These are phyloP conservation scores for Paracamarosporium sp. DNA, from an alignment of 2,329 filamentous ascomycete species.

Conservation along the genomic window DNA sequence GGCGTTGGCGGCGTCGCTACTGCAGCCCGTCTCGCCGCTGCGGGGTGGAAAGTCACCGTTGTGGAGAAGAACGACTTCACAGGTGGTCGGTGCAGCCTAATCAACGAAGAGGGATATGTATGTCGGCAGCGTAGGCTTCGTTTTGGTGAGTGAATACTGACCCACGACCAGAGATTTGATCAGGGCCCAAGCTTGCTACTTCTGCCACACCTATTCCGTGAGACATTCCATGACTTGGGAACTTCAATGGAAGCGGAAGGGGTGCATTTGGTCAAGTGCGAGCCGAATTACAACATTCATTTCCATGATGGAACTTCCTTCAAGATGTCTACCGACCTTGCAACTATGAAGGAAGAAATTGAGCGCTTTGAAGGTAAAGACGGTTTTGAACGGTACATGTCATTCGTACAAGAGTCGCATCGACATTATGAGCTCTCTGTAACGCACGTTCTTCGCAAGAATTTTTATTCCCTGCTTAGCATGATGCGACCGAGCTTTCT, in stretches of 20 bases:
- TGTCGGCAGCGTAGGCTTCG: slow-evolving; percentile 10
- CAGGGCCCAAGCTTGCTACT: slow-evolving; percentile 78
- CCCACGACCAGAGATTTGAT: slow-evolving; percentile 65
- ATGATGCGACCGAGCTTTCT: slow-evolving; percentile 68
- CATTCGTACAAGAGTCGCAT: slow-evolving; percentile 71
- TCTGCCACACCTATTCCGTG: slow-evolving; percentile 72
- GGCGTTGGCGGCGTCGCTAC: slow-evolving; percentile 76
- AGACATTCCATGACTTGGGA: slow-evolving; percentile 72
- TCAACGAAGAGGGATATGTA: slow-evolving; percentile 66
- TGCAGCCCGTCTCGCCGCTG: slow-evolving; percentile 73
- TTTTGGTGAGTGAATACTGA: slow-evolving; percentile 4
- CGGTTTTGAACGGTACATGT: slow-evolving; percentile 73
- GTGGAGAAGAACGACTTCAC: slow-evolving; percentile 79
- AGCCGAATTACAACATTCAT: slow-evolving; percentile 78
- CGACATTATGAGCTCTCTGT: slow-evolving; percentile 73
- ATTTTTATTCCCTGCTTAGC: slow-evolving; percentile 67
- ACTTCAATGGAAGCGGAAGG: slow-evolving; percentile 71
- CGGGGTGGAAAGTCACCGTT: slow-evolving; percentile 75
- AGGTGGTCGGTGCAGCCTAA: slow-evolving; percentile 73
- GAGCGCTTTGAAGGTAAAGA: slow-evolving; percentile 76
- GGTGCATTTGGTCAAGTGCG: slow-evolving; percentile 73
- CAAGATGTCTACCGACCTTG: slow-evolving; percentile 70
- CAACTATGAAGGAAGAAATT: slow-evolving; percentile 74
- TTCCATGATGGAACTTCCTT: slow-evolving; percentile 72
- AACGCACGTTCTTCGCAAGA: slow-evolving; percentile 69